A percentile compares a stretch with the other conserved stretches of the same genome.
Evolutionary conservation across 768 basidiomycete species (phyloP).

Genomic region (Cystofilobasidium bisporidii): DNA sequence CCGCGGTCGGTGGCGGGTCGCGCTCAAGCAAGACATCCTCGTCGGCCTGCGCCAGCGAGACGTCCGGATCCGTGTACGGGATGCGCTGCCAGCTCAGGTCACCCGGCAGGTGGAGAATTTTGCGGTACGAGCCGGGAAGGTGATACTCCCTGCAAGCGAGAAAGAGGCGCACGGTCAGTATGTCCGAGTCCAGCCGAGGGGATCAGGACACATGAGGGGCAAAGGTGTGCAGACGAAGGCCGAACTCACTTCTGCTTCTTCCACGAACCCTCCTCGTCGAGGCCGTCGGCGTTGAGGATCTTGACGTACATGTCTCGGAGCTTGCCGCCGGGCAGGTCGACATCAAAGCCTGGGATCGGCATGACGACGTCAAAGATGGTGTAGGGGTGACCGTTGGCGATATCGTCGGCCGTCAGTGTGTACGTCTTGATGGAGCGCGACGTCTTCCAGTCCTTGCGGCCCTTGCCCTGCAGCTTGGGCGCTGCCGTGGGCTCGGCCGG

Average conservation of each 20-base stretch:
- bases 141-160: conserved; percentile 64
- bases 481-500: background rate
- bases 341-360: conserved; percentile 92
- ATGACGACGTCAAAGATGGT: conserved; percentile 91
- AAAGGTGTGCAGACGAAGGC: no score
- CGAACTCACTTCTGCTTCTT: conserved; percentile 24
- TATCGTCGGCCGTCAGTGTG: conserved; percentile 58
- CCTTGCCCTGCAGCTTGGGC: conserved; percentile 22
- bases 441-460: conserved; percentile 33
- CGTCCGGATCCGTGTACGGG: conserved; percentile 85
- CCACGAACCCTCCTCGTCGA: conserved; percentile 57
- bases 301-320: conserved; percentile 79
- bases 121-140: conserved; percentile 84
- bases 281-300: conserved; percentile 71
- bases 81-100: conserved; percentile 72
- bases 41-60: conserved; percentile 84
- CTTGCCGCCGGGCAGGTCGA: conserved; percentile 76
- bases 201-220: no score
- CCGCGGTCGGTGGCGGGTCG: conserved; percentile 49
- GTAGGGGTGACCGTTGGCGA: conserved; percentile 45
- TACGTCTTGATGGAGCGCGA: conserved; percentile 42
- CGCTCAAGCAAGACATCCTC: conserved; percentile 83
- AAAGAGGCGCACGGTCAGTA: background rate
- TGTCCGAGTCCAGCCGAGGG: no score
- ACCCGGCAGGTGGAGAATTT: conserved; percentile 74